Evolutionary conservation across 352 stramenopile species (phyloP).

Genomic region (Globisporangium cederbergense): DNA sequence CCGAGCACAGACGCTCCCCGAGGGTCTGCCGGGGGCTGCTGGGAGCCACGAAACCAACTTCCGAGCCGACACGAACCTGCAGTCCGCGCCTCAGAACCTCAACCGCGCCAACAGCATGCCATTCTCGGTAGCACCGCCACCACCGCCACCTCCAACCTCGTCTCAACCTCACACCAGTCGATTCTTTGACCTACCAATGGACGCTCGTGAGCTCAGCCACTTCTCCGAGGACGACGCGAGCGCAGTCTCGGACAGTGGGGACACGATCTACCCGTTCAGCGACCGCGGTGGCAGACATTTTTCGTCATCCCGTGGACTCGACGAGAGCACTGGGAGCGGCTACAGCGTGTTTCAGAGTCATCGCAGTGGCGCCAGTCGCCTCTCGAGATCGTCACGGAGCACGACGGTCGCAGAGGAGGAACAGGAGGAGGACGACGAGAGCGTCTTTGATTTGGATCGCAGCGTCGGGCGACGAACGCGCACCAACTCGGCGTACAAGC

Average conservation of each 20-base stretch:
- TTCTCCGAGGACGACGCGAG: slow-evolving; percentile 4
- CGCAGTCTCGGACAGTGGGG: not conserved
- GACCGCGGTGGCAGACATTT: not conserved
- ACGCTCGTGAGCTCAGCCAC: slow-evolving; percentile 10
- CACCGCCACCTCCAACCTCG: not conserved
- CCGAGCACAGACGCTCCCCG: not conserved
- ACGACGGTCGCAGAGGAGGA: not conserved
- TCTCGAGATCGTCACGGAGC: slow-evolving; percentile 4
- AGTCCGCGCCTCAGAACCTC: not conserved
- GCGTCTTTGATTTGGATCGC: not conserved
- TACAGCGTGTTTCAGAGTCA: not conserved
- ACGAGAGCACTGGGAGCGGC: not conserved
- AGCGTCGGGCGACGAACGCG: not conserved
- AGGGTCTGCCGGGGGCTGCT: not conserved
- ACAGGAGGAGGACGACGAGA: slow-evolving; percentile 1
- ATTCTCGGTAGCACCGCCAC: not conserved
- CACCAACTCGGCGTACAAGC: not conserved
- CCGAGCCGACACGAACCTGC: not conserved
- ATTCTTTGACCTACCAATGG: slow-evolving; percentile 19
- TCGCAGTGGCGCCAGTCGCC: not conserved
- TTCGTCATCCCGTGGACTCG: not conserved
- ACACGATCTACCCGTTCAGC: slow-evolving; percentile 6
- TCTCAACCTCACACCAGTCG: slow-evolving; percentile 6
- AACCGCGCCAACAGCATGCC: not conserved
- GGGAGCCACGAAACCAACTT: not conserved